Base-by-base conservation (phyloP, 208 protist genomes). In the Balamuthia mandrillaris region DNA sequence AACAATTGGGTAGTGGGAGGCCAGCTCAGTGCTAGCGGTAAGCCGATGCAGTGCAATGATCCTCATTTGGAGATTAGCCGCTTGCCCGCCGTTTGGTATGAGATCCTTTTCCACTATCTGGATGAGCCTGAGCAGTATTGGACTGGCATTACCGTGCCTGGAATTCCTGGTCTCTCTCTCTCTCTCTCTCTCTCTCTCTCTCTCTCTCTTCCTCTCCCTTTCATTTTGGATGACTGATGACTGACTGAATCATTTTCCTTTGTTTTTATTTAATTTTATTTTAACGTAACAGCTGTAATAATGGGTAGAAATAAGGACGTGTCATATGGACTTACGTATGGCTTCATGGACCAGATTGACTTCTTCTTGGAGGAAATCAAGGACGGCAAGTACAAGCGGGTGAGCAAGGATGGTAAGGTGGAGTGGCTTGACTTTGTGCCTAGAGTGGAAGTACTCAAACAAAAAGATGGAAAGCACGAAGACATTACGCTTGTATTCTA, bases 281-380 rank as follows among this genome's bases (percentile, higher is more conserved):
- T 18, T n/a, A 56, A 56, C 49, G 49, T 56, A 56, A 56, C n/a
- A 56, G 49, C 49, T 24, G n/a, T 56, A n/a, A 56, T 56, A 56
- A 56, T 56, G 49, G 72, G 72, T 5, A 41, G 72, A 7, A 81
- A 54, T 24, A 81, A 81, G 45, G 72, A 81, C 44, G 51, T 81
- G 0, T 35, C 72, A 24, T 81, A 60, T 31, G 72, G 72, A 18
- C 35, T 81, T 41, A 81, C 72, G 3, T 81, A 81, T 47, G 72
- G 72, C 44, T 81, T 81, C 51, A 81, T 81, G 72, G 72, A 81
- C 27, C 72, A 81, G 51, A 81, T 81, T 31, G 72, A 81, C 29
- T 81, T 37, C 27, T 81, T 81, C 72, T 42, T 81, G n/a, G 72
- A 81, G 27, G 39, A 35, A 33, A 47, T 81, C 47, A 12, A 58